Evolutionary conservation across 148 eudicot genomes (phyloP).

Genomic region (Amaranthus hypochondriacus): DNA sequence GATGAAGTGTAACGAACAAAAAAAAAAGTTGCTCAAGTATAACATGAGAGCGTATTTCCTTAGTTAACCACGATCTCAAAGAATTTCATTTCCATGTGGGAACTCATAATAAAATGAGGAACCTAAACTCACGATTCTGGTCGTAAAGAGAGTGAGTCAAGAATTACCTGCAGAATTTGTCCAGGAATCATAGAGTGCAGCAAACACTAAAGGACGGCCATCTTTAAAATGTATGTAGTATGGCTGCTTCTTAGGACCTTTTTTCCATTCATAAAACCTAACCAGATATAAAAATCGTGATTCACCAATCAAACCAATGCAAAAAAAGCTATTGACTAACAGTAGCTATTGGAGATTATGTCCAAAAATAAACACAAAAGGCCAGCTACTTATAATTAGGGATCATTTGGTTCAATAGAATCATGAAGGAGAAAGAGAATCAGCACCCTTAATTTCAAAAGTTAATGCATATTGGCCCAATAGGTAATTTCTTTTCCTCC

Average conservation of each 20-base stretch:
- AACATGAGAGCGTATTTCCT: not conserved
- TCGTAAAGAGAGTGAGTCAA: not conserved
- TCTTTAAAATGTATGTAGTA: constrained; percentile 82
- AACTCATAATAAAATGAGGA: not conserved
- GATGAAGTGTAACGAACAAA: not conserved
- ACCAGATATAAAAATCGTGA: not conserved
- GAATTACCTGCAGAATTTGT: constrained; percentile 75
- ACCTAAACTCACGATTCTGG: not conserved
- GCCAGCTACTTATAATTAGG: not conserved
- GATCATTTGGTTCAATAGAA: not conserved
- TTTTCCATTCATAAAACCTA: constrained; percentile 99
- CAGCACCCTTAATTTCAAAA: not conserved
- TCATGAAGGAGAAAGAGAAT: not conserved
- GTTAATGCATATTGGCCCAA: not conserved
- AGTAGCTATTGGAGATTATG: not conserved
- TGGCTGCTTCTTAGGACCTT: constrained; percentile 90
- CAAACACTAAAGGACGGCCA: constrained; percentile 82
- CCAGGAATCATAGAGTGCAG: constrained; percentile 97
- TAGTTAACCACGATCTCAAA: not conserved
- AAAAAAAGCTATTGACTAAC: not conserved
- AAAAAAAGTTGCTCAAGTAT: too few species aligned
- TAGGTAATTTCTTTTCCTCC: too few species aligned
- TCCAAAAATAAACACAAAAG: not conserved
- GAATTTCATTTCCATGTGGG: not conserved
- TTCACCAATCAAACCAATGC: not conserved